Conservation (phyloP, 2,329 filamentous ascomycete genomes). For the Cytospora piceae region DNA sequence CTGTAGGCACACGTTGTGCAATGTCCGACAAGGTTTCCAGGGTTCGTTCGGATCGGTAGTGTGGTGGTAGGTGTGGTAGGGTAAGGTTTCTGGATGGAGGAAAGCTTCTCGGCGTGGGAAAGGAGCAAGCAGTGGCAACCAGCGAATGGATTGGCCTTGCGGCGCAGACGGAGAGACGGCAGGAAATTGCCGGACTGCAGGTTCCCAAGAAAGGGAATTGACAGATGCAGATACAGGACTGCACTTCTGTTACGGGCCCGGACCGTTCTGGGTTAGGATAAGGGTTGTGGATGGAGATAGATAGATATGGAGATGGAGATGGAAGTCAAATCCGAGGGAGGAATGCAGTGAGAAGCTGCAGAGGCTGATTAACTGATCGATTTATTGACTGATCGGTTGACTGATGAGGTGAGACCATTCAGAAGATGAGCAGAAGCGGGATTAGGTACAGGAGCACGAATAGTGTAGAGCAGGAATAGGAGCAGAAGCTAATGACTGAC, state of each 20-base stretch:
- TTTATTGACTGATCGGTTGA: no score
- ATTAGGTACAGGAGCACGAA: background rate
- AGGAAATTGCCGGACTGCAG: constrained; percentile 21
- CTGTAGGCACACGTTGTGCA: background rate
- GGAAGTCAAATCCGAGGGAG: background rate
- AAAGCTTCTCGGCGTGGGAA: constrained; percentile 11
- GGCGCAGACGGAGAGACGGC: constrained; percentile 14
- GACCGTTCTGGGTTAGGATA: background rate
- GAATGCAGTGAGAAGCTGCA: constrained; percentile 17
- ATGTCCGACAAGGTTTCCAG: background rate
- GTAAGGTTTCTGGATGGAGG: constrained; percentile 5
- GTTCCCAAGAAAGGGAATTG: constrained; percentile 12
- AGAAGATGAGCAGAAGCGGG: constrained; percentile 9
- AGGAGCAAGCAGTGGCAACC: constrained; percentile 19
- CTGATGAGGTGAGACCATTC: background rate
- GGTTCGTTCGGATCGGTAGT: background rate
- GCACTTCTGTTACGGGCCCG: background rate
- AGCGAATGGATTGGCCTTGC: constrained; percentile 6
- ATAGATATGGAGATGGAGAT: background rate
- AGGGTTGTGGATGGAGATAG: background rate
- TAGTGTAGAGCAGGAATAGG: background rate
- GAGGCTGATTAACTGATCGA: background rate
- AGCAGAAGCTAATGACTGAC: no score
- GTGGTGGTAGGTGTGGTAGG: background rate
- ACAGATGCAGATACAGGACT: constrained; percentile 14